phyloP scores from a whole-genome alignment of 495 filamentous ascomycete species.

The Filosporella fistucella region DNA sequence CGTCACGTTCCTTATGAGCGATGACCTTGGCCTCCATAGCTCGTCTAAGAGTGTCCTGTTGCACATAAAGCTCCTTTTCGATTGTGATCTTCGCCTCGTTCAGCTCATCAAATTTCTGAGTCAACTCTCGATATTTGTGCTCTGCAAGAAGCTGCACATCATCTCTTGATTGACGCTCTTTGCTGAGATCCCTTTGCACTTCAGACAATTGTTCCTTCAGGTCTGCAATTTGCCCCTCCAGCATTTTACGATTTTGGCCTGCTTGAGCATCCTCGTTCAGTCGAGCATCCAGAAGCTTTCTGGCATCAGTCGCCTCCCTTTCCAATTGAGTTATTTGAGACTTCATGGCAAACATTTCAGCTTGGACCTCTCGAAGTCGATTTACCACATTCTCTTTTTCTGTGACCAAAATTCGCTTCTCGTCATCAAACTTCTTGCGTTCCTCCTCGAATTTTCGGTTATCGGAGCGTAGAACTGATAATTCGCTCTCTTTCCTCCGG shows the following conservation, averaged over 20 bases:
- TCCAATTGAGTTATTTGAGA: constrained; percentile 78
- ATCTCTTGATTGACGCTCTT: constrained; percentile 91
- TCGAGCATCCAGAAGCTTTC: constrained; percentile 77
- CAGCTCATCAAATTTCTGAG: constrained; percentile 79
- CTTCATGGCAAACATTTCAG: constrained; percentile 80
- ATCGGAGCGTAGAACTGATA: constrained; percentile 78
- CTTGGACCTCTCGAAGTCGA: constrained; percentile 78
- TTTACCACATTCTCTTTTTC: constrained; percentile 78
- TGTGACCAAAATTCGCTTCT: constrained; percentile 59
- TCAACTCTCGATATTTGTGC: constrained; percentile 76
- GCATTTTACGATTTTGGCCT: constrained; percentile 75
- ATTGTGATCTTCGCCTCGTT: constrained; percentile 96
- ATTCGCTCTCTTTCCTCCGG: constrained; percentile 87
- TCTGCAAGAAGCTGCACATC: constrained; percentile 91
- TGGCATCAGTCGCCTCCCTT: constrained; percentile 85
- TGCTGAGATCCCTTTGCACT: constrained; percentile 81
- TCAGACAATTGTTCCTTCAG: constrained; percentile 81
- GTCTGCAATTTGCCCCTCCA: constrained; percentile 84
- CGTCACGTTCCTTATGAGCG: constrained; percentile 83
- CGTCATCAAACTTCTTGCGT: constrained; percentile 68
- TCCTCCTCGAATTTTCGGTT: constrained; percentile 74
- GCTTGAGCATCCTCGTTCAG: constrained; percentile 87
- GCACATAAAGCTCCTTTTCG: constrained; percentile 97
- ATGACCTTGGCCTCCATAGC: constrained; percentile 73
- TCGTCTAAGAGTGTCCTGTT: constrained; percentile 88